Conservation (phyloP, 345 rosid species). For the Rubroshorea leprosula region DNA sequence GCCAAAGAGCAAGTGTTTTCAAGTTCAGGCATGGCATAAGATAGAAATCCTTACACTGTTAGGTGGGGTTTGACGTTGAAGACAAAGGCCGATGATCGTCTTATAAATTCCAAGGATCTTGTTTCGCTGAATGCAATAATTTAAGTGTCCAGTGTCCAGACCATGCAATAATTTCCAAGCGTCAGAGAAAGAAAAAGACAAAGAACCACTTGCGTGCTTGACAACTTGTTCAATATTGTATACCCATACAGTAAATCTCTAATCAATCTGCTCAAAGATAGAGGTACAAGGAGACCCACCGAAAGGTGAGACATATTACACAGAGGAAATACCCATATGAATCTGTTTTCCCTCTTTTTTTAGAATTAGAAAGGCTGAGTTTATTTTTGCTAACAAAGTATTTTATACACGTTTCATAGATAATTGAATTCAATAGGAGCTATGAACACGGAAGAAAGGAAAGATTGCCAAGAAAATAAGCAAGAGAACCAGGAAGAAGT, state of each 20-base stretch:
- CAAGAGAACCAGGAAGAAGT: conserved; percentile 28
- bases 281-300: neutral
- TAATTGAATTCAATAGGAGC: neutral
- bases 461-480: too few relatives aligned
- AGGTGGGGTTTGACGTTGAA: too few relatives aligned
- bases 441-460: conserved; percentile 26
- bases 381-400: neutral
- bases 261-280: neutral
- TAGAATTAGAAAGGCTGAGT: neutral
- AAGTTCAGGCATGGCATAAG: too few relatives aligned
- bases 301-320: neutral
- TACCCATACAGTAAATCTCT: neutral
- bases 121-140: neutral
- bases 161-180: too few relatives aligned
- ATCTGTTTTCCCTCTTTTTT: neutral
- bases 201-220: conserved; percentile 8
- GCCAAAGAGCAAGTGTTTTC: too few relatives aligned
- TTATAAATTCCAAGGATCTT: neutral
- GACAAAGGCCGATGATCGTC: neutral
- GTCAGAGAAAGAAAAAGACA: conserved; percentile 15
- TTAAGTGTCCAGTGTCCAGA: too few relatives aligned
- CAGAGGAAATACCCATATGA: neutral
- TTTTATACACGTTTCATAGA: too few relatives aligned
- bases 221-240: conserved; percentile 13
- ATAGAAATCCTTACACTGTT: too few relatives aligned